Evolutionary conservation across 2,329 filamentous ascomycete species (phyloP), one percentile per base, ranked within the genome.

Genomic region (Pyrenophora seminiperda): DNA sequence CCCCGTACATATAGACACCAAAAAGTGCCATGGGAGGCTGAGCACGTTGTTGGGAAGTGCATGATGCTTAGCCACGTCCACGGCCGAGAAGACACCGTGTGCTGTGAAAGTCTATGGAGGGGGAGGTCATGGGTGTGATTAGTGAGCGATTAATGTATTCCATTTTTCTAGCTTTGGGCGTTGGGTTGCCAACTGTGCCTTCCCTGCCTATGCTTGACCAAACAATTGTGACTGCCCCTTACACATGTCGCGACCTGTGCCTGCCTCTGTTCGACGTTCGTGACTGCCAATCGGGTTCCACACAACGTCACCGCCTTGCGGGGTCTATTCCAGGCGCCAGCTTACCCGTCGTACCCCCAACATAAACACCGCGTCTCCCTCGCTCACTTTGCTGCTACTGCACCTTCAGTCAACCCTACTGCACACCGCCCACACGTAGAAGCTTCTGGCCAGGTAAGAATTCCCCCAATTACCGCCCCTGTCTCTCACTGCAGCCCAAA

Each of bases 261-360:
- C 48, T 59, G 47, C 43, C 38, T 19, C 27, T 34, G 41, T 31
- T 40, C 14, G 30, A 18, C 43, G 36, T 18, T 61, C 50, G 56
- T 54, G 50, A 27, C 42, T 27, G 13, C 66, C 65, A 68, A 70
- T 66, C 50, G 54, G 58, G 53, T 56, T 49, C 38, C 44, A 45
- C 54, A 45, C 43, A 62, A 60, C 64, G 65, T 71, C 67, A 70
- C 67, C 62, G 65, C 61, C 33, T 49, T 53, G 59, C 58, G 62
- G 61, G 62, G 62, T 59, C 47, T 46, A 40, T 42, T 15, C 31
- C 29, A 38, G 22, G 22, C 38, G 59, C 59, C 65, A 65, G 52
- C 65, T 58, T 58, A 61, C 56, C 42, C 47, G 36, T 37, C 53
- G 53, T 56, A 59, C 54, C 56, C 61, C 53, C 65, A 62, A 63